Conservation (phyloP, 345 rosid species). For the Theobroma cacao region DNA sequence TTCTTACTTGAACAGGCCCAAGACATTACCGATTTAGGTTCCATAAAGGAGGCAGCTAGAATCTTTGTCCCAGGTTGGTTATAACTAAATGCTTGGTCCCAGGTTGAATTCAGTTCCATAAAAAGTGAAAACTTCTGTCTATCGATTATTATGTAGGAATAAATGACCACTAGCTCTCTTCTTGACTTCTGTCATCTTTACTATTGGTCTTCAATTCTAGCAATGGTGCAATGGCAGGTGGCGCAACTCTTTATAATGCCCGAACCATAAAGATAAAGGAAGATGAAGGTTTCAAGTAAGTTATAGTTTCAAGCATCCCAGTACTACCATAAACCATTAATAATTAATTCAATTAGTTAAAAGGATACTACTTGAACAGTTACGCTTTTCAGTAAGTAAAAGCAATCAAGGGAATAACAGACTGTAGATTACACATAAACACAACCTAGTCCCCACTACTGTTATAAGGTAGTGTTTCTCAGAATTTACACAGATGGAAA, state of each 20-base stretch:
- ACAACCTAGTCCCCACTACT: not conserved
- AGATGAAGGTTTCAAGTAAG: slow-evolving; percentile 79
- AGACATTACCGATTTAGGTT: slow-evolving; percentile 79
- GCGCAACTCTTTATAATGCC: slow-evolving; percentile 69
- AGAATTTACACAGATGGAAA: not conserved
- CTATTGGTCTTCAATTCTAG: slow-evolving; percentile 1
- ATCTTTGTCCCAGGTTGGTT: slow-evolving; percentile 79
- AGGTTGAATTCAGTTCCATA: not conserved
- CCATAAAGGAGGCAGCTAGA: slow-evolving; percentile 76
- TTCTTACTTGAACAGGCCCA: slow-evolving; percentile 59
- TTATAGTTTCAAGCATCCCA: not conserved
- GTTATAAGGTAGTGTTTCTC: not conserved
- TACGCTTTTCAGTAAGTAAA: not conserved
- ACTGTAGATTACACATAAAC: not conserved
- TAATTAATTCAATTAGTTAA: not conserved
- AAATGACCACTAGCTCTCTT: not conserved
- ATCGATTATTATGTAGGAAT: not conserved
- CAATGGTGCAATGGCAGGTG: slow-evolving; percentile 48
- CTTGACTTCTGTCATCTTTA: slow-evolving; percentile 4
- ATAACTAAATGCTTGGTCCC: not conserved
- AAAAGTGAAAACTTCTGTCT: not conserved
- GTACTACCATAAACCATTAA: not conserved
- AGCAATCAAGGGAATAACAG: not conserved
- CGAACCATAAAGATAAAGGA: slow-evolving; percentile 88
- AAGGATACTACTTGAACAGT: not conserved